These are phyloP conservation scores for Nepenthes gracilis DNA, from an alignment of 148 eudicot genomes.

Conservation along the genomic window DNA sequence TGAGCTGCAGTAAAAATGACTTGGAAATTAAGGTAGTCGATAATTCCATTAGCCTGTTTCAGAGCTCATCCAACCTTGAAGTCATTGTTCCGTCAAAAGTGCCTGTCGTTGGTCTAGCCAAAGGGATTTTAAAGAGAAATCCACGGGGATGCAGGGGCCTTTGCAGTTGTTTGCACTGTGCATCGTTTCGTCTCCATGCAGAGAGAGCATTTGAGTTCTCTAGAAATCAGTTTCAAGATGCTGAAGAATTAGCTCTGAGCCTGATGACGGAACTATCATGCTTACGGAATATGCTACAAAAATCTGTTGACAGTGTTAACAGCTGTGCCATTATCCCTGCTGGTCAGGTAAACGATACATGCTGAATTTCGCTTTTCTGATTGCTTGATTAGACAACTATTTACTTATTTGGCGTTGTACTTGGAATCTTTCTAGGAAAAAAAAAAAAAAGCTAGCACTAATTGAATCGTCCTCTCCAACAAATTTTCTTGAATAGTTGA, in stretches of 20 bases:
- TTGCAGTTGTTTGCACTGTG: slow-evolving; percentile 59
- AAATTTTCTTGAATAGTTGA: too few species aligned
- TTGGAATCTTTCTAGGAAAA: too few species aligned
- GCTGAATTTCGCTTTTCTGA: neutral
- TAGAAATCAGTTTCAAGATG: slow-evolving; percentile 58
- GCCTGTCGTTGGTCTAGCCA: slow-evolving; percentile 11
- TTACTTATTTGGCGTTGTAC: too few species aligned
- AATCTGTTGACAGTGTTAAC: slow-evolving; percentile 10
- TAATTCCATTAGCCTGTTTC: neutral
- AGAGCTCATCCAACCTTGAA: slow-evolving; percentile 12
- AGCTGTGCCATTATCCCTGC: slow-evolving; percentile 13
- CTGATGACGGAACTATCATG: slow-evolving; percentile 43
- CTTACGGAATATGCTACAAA: slow-evolving; percentile 32
- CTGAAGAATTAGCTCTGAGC: slow-evolving; percentile 50
- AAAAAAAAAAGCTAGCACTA: too few species aligned
- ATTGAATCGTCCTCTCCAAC: too few species aligned
- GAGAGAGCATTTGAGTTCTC: slow-evolving; percentile 79
- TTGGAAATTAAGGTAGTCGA: too few species aligned
- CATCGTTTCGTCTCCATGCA: slow-evolving; percentile 70
- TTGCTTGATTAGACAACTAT: neutral
- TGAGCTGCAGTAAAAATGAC: too few species aligned
- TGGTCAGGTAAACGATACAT: slow-evolving; percentile 24
- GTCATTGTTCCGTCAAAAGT: slow-evolving; percentile 9
- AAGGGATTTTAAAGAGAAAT: slow-evolving; percentile 62
- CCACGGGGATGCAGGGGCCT: slow-evolving; percentile 72